Conservation (phyloP, 2,329 filamentous ascomycete genomes). For the Ophiostoma sp. region DNA sequence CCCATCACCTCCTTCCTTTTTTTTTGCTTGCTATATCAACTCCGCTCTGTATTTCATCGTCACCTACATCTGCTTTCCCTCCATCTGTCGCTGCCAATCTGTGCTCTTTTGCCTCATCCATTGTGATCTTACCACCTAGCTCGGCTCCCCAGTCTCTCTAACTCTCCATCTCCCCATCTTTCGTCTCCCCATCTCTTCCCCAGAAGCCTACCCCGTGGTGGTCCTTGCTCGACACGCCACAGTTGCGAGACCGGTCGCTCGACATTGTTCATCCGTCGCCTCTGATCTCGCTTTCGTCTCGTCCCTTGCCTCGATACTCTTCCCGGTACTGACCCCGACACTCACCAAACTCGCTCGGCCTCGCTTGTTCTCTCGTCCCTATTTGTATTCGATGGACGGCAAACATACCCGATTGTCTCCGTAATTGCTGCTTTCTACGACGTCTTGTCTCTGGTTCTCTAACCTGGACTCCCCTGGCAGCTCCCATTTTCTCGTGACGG, state of each 20-base stretch:
- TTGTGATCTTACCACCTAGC: neutral
- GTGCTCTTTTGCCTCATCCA: neutral
- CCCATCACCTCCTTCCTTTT: neutral
- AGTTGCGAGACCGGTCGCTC: neutral
- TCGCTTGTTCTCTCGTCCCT: conserved; percentile 6
- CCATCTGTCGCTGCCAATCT: neutral
- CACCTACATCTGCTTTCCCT: neutral
- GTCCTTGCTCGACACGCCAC: conserved; percentile 1
- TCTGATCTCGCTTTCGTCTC: conserved; percentile 4
- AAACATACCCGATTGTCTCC: neutral
- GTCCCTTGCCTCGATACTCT: neutral
- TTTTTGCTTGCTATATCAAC: neutral
- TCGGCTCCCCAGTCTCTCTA: neutral
- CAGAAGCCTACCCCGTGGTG: conserved; percentile 7
- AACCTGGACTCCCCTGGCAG: neutral
- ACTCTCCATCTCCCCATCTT: neutral
- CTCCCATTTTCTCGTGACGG: neutral
- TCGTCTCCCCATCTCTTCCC: neutral
- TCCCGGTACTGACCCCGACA: neutral
- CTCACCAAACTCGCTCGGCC: neutral
- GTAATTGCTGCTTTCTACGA: neutral
- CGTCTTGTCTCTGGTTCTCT: neutral
- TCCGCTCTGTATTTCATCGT: neutral
- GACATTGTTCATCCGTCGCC: neutral
- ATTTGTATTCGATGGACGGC: conserved; percentile 10